These are phyloP conservation scores for Xylaria grammica DNA, from an alignment of 495 filamentous ascomycete genomes.

Conservation along the genomic window DNA sequence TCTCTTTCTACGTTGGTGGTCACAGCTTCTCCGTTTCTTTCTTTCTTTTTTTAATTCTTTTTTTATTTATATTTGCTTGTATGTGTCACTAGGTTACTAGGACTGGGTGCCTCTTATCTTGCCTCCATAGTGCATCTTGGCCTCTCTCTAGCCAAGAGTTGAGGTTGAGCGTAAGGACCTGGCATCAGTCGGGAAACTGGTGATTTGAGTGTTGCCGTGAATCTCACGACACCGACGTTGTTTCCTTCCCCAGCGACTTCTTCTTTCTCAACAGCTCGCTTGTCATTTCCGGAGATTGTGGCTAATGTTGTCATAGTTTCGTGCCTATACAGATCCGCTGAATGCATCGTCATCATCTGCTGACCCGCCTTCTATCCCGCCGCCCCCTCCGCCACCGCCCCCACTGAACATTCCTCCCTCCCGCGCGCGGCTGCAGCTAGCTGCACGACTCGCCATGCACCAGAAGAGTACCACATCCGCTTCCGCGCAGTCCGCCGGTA, in stretches of 20 bases:
- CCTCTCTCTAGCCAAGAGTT: neutral
- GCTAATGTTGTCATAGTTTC: constrained; percentile 46
- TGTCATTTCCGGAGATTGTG: neutral
- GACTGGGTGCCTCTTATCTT: neutral
- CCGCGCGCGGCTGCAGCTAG: constrained; percentile 83
- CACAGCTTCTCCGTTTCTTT: neutral
- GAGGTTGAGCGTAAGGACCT: neutral
- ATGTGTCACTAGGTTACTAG: neutral
- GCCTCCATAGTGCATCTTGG: neutral
- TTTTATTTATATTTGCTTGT: too few species aligned
- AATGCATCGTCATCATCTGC: constrained; percentile 48
- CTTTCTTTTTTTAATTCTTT: too few species aligned
- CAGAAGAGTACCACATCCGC: constrained; percentile 63
- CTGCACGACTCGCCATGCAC: constrained; percentile 79
- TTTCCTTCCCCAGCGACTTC: neutral
- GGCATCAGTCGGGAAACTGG: neutral
- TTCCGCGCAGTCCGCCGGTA: constrained; percentile 38
- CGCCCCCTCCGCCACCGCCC: constrained; percentile 63
- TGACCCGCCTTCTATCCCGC: constrained; percentile 55
- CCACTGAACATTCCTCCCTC: constrained; percentile 82
- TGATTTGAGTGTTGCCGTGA: neutral
- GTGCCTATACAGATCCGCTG: constrained; percentile 55
- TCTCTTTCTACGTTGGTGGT: constrained; percentile 5
- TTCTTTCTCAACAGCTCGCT: neutral
- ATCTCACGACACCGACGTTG: neutral